Evolutionary conservation across 2,329 filamentous ascomycete species (phyloP).

Genomic region (Trichoderma koningii): DNA sequence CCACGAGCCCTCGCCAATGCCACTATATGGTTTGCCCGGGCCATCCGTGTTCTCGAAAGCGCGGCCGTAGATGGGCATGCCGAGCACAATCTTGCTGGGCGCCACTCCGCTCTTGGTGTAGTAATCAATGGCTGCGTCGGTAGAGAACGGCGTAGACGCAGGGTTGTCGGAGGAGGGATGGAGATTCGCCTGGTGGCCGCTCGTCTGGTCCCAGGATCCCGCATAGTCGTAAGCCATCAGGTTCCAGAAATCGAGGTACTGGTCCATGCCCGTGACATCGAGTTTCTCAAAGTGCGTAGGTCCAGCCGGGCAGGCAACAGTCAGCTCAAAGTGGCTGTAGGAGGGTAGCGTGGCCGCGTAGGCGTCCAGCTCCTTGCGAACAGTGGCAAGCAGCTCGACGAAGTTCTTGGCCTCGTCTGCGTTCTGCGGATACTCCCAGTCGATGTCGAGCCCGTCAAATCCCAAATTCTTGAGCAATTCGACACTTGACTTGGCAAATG

Average conservation of each 20-base stretch:
- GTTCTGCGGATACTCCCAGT: constrained; percentile 68
- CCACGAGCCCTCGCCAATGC: constrained; percentile 78
- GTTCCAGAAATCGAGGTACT: constrained; percentile 72
- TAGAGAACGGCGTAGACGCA: constrained; percentile 74
- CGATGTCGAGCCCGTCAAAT: constrained; percentile 70
- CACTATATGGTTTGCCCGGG: constrained; percentile 67
- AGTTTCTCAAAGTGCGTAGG: constrained; percentile 63
- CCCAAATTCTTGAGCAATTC: constrained; percentile 77
- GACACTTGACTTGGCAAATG: constrained; percentile 74
- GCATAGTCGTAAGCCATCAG: constrained; percentile 89
- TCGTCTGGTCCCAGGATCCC: constrained; percentile 72
- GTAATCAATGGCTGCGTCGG: constrained; percentile 66
- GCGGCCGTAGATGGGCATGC: constrained; percentile 90
- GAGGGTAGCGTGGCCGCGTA: constrained; percentile 51
- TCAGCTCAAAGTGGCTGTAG: constrained; percentile 62
- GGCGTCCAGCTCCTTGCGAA: constrained; percentile 59
- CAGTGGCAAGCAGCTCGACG: constrained; percentile 59
- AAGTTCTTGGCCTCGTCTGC: constrained; percentile 57
- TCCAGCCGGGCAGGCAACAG: constrained; percentile 65
- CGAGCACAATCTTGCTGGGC: constrained; percentile 75
- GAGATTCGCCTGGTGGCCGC: constrained; percentile 83
- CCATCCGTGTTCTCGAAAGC: constrained; percentile 80
- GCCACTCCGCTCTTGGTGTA: constrained; percentile 69
- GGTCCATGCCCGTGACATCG: constrained; percentile 65
- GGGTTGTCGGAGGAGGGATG: constrained; percentile 61